phyloP scores from a whole-genome alignment of 768 basidiomycete species.

The Amylocystis lapponica region DNA sequence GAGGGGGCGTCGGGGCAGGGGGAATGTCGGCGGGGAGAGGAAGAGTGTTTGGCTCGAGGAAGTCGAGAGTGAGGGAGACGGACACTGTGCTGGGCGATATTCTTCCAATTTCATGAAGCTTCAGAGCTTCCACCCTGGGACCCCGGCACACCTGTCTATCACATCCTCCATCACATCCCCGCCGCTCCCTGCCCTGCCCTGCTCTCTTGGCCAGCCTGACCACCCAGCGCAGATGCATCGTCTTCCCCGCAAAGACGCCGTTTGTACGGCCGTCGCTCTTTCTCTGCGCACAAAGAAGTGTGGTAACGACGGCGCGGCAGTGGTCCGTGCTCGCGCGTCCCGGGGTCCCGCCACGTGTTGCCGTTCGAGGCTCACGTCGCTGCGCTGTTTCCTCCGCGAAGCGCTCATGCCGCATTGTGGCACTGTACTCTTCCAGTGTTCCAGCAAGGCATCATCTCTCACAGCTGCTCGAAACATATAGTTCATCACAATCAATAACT shows the following conservation, averaged over 20 bases:
- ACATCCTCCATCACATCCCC: neutral
- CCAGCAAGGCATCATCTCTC: too few species aligned
- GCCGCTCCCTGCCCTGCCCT: too few species aligned
- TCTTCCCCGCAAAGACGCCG: neutral
- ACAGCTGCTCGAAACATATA: too few species aligned
- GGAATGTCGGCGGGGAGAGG: neutral
- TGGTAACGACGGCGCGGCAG: neutral
- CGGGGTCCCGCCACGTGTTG: slow-evolving; percentile 16
- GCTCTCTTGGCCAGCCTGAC: neutral
- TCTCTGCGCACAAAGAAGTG: neutral
- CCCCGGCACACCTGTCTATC: slow-evolving; percentile 1
- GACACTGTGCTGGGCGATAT: neutral
- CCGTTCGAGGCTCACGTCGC: slow-evolving; percentile 16
- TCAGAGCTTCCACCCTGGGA: neutral
- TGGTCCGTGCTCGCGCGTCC: slow-evolving; percentile 16
- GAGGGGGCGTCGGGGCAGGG: neutral
- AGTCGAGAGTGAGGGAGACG: neutral
- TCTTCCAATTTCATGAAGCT: too few species aligned
- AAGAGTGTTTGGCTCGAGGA: neutral
- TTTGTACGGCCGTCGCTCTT: neutral
- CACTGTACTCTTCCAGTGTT: too few species aligned
- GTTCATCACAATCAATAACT: too few species aligned
- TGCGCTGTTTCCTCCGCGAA: slow-evolving; percentile 4
- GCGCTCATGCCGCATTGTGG: too few species aligned
- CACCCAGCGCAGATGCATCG: neutral